Evolutionary conservation across 106 monocot genomes (phyloP).

Genomic region (Narthecium ossifragum): DNA sequence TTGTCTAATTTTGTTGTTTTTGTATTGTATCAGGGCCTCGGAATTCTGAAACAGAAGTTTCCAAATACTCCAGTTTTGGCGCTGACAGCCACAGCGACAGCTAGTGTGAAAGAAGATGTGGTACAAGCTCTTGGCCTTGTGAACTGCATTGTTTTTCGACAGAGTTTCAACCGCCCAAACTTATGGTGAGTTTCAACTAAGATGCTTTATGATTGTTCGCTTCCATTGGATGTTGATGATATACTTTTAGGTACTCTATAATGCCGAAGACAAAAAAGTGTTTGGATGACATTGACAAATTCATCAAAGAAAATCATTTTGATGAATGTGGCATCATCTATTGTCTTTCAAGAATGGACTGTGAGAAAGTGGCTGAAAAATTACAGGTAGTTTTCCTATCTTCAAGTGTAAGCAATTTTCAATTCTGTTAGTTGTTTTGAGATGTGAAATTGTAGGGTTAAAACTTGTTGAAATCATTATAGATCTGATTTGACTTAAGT

Average conservation of each 20-base stretch:
- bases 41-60: constrained; percentile 92
- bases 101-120: constrained; percentile 98
- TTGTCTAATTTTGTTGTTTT: constrained; percentile 2
- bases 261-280: constrained; percentile 93
- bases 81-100: constrained; percentile 97
- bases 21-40: constrained; percentile 55
- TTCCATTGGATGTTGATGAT: no score
- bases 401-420: constrained; percentile 3
- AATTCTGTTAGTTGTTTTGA: background rate
- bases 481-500: no score
- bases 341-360: constrained; percentile 99
- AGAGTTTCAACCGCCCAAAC: constrained; percentile 97
- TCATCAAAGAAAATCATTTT: constrained; percentile 80
- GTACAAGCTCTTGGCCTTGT: constrained; percentile 93
- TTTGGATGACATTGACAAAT: constrained; percentile 85
- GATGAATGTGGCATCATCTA: constrained; percentile 98
- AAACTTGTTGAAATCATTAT: background rate
- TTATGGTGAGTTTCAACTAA: constrained; percentile 41
- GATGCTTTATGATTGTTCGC: no score
- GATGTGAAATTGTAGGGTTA: background rate
- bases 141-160: constrained; percentile 88
- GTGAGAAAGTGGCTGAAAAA: constrained; percentile 94
- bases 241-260: constrained; percentile 76
- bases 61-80: constrained; percentile 83
- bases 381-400: constrained; percentile 61